phyloP scores from a whole-genome alignment of 108 stramenopile genomes.

The Conticribra guillardii region DNA sequence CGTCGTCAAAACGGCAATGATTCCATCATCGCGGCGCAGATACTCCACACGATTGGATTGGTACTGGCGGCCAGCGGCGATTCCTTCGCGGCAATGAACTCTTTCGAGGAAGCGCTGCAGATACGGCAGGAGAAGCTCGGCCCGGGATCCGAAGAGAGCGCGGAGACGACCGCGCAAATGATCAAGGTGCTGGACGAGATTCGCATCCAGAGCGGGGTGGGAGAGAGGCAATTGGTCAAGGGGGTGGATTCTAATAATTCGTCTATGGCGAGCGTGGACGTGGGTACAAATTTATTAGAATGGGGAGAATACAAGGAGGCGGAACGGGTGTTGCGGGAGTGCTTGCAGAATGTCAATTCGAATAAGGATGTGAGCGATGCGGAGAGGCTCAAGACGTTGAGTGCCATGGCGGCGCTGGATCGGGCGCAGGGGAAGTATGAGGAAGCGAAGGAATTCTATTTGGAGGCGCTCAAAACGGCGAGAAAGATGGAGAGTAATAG shows the following conservation, averaged over 20 bases:
- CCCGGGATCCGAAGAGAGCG: conserved; percentile 20
- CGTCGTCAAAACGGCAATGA: background rate
- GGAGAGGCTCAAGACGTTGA: background rate
- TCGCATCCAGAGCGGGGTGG: conserved; percentile 6
- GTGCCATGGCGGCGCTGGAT: conserved; percentile 14
- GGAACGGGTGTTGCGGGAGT: conserved; percentile 11
- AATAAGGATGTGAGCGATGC: conserved; percentile 8
- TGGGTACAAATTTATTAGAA: conserved; percentile 15
- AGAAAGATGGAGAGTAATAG: conserved; percentile 1
- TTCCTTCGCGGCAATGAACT: conserved; percentile 21
- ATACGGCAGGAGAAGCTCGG: conserved; percentile 19
- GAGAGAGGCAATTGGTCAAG: conserved; percentile 10
- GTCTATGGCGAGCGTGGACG: background rate
- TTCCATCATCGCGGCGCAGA: background rate
- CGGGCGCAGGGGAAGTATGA: conserved; percentile 23
- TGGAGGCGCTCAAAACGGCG: conserved; percentile 13
- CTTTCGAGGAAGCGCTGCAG: conserved; percentile 22
- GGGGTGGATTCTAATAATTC: conserved; percentile 13
- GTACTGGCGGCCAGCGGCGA: conserved; percentile 11
- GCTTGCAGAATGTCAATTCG: conserved; percentile 8
- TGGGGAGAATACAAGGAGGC: conserved; percentile 28
- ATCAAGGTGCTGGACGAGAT: conserved; percentile 14
- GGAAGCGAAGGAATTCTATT: conserved; percentile 20
- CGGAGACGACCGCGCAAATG: conserved; percentile 23
- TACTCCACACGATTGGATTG: conserved; percentile 8